Evolutionary conservation across 2,329 filamentous ascomycete species (phyloP).

Genomic region (Aspergillus sp.): DNA sequence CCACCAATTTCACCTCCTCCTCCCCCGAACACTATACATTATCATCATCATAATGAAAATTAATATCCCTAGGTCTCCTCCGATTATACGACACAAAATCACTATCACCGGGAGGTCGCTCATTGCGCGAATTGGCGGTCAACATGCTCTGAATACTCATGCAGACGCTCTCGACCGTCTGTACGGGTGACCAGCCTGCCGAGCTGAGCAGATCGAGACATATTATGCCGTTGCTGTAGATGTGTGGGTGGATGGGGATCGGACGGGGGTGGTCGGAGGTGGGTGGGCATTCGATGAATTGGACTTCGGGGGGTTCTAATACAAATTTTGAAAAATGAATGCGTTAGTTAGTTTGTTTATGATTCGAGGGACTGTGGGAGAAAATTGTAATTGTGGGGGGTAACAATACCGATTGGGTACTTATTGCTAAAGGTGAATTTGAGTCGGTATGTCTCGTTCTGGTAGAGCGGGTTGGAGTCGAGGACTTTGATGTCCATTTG

Average conservation of each 20-base stretch:
- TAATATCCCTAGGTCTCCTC: constrained; percentile 80
- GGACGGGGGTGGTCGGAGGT: constrained; percentile 48
- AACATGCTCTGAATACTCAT: constrained; percentile 99
- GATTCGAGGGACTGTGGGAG: background rate
- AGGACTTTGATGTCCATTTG: constrained; percentile 87
- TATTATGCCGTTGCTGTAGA: constrained; percentile 98
- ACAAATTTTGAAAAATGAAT: background rate
- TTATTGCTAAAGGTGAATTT: constrained; percentile 81
- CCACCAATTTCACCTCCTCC: background rate
- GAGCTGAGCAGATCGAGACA: constrained; percentile 88
- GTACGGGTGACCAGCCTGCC: constrained; percentile 92
- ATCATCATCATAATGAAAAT: constrained; percentile 92
- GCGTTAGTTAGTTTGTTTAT: constrained; percentile 16
- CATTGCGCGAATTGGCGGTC: constrained; percentile 88
- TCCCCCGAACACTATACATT: constrained; percentile 56
- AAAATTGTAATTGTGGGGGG: background rate
- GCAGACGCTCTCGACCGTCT: constrained; percentile 94
- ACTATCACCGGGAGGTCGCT: constrained; percentile 85
- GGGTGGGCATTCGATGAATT: constrained; percentile 67
- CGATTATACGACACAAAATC: constrained; percentile 83
- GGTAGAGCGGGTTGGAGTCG: constrained; percentile 86
- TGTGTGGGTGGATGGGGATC: constrained; percentile 94
- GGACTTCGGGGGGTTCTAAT: constrained; percentile 89
- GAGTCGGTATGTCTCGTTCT: constrained; percentile 75
- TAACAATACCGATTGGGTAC: constrained; percentile 79